A percentile compares a stretch with the other conserved stretches of the same genome.
phyloP scores from a whole-genome alignment of 179 eudicot genomes.

The Gypsophila paniculata region DNA sequence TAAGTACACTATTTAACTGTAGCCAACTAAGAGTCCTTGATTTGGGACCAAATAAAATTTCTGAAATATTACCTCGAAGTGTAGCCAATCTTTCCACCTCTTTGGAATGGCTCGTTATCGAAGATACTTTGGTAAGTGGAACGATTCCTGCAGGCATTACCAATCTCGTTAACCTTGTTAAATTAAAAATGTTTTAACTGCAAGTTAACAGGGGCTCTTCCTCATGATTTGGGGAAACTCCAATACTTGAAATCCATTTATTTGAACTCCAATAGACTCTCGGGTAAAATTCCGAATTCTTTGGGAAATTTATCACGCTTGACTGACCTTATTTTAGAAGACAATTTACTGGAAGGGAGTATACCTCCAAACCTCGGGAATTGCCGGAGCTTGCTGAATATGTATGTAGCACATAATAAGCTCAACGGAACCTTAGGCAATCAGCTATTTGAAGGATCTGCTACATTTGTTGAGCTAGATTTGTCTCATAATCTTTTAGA shows the following conservation, averaged over 20 bases:
- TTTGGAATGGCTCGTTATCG: neutral
- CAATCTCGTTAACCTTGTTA: constrained; percentile 8
- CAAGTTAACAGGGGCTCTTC: neutral
- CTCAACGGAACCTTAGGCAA: neutral
- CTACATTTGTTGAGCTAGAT: neutral
- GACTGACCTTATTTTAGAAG: neutral
- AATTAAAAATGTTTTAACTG: neutral
- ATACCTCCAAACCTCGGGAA: constrained; percentile 17
- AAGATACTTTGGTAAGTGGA: neutral
- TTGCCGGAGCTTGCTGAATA: neutral
- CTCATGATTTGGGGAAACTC: constrained; percentile 15
- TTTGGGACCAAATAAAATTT: neutral
- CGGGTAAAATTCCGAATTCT: constrained; percentile 15
- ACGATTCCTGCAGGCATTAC: constrained; percentile 17
- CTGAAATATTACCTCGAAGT: constrained; percentile 6
- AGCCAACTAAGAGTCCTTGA: neutral
- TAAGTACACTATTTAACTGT: constrained; percentile 18
- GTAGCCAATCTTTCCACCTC: constrained; percentile 9
- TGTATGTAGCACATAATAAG: neutral
- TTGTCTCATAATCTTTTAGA: neutral
- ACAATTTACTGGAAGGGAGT: constrained; percentile 15
- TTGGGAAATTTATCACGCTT: constrained; percentile 19
- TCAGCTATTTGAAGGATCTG: neutral
- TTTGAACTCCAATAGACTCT: neutral
- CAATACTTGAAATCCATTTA: neutral